Evolutionary conservation across 140 eudicot species (phyloP), one percentile per base, ranked within the genome.

Genomic region (Artemisia princeps): DNA sequence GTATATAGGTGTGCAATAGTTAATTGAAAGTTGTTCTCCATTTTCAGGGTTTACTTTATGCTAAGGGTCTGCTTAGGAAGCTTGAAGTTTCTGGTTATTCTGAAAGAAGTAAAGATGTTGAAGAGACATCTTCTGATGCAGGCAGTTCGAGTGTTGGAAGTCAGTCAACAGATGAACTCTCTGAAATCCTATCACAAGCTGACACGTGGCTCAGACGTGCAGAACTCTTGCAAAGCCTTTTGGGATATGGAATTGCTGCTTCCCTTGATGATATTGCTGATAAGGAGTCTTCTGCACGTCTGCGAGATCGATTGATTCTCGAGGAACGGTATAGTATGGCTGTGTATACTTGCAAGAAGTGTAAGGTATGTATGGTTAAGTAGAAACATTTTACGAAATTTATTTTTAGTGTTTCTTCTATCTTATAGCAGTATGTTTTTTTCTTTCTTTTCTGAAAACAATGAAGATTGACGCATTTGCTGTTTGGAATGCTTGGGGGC

Each of bases 401-500:
- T 2, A 26, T 46, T 69, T 28, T 16, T 62, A 2, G 6, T 19
- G 17, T 60, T 46, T 24, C 20, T 4, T 22, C 55, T 61, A 68
- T 83, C 77, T 46, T 20, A 62, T 28, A 54, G 60, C 50, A 4
- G 60, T 70, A 37, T 48, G 53, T 48, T 48, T 3, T 48, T 11
- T 48, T 48, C 15, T 11, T 10, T 48, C 5, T 3, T 48, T 37
- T 48, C 15, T 48, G n/a, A 15, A 26, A 28, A 30, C 59, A 68
- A 45, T 59, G 57, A 81, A 92, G 96, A 92, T 92, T 48, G 98
- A 92, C 65, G 91, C 86, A 63, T 92, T 92, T 70, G 96, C 98
- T 55, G 98, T 92, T 26, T 92, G 98, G 98, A 85, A 78, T 74
- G 84, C 98, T 20, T 92, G 98, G 98, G 98, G 98, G 6, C 98